phyloP scores from a whole-genome alignment of 768 basidiomycete genomes.

The Serendipita sp. region DNA sequence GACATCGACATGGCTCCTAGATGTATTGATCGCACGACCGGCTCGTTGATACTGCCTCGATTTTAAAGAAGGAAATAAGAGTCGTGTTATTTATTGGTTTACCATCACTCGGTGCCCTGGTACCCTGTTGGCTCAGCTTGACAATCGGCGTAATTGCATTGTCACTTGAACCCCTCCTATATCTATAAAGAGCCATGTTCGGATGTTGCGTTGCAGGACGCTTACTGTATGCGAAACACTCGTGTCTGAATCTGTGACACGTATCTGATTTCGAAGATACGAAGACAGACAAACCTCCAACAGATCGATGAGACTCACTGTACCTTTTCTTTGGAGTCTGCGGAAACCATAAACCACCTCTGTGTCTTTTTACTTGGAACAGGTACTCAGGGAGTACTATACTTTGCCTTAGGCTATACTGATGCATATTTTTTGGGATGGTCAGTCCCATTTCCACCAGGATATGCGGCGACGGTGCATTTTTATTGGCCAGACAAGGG shows the following conservation, averaged over 20 bases:
- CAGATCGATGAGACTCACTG: constrained; percentile 77
- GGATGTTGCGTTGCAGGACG: constrained; percentile 15
- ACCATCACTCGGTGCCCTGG: neutral
- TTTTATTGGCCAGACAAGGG: constrained; percentile 78
- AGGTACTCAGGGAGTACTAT: constrained; percentile 23
- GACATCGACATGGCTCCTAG: neutral
- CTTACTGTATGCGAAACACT: constrained; percentile 10
- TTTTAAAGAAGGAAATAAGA: no score
- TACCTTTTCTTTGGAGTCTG: constrained; percentile 53
- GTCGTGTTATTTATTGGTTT: no score
- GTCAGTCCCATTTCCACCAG: constrained; percentile 62
- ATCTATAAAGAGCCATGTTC: constrained; percentile 10
- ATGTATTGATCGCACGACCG: neutral
- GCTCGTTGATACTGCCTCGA: neutral
- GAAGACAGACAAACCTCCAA: constrained; percentile 52
- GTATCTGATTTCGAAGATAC: neutral
- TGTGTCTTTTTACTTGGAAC: constrained; percentile 73
- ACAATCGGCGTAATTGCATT: neutral
- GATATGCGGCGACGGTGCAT: constrained; percentile 71
- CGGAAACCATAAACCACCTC: constrained; percentile 65
- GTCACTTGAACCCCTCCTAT: neutral
- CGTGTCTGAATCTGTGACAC: neutral
- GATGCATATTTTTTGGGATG: no score
- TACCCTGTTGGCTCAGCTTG: neutral
- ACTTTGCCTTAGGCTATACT: no score